phyloP scores from a whole-genome alignment of 2,329 filamentous ascomycete species.

The Exophiala calicioides region DNA sequence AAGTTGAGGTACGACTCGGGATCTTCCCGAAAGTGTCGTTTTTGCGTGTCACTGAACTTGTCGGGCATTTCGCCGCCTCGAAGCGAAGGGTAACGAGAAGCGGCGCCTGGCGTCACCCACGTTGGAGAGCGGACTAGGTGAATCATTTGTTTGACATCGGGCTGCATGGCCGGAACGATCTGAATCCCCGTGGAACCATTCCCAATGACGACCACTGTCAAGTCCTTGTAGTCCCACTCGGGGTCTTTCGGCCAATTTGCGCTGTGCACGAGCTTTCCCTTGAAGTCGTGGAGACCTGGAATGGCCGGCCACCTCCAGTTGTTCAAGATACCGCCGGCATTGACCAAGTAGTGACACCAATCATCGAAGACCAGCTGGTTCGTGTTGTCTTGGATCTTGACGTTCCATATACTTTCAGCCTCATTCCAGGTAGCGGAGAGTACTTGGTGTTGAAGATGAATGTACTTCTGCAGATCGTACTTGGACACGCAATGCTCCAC shows the following conservation, averaged over 20 bases:
- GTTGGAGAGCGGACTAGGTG: conserved; percentile 31
- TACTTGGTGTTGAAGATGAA: conserved; percentile 27
- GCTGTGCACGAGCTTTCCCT: conserved; percentile 42
- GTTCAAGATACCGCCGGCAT: conserved; percentile 60
- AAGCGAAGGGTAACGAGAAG: conserved; percentile 17
- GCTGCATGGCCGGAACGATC: conserved; percentile 41
- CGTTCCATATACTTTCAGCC: conserved; percentile 51
- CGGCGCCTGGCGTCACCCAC: conserved; percentile 28
- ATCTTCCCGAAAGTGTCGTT: conserved; percentile 26
- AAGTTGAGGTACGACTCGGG: conserved; percentile 31
- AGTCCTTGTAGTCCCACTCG: conserved; percentile 34
- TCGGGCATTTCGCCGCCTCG: conserved; percentile 38
- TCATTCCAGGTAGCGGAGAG: conserved; percentile 28
- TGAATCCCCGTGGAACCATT: conserved; percentile 31
- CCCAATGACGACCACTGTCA: conserved; percentile 30
- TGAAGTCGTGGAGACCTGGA: conserved; percentile 32
- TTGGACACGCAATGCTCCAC: conserved; percentile 64
- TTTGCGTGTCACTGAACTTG: conserved; percentile 26
- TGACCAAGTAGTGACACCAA: conserved; percentile 4
- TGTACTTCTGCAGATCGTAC: conserved; percentile 61
- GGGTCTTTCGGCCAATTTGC: conserved; percentile 41
- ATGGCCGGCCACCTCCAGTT: conserved; percentile 36
- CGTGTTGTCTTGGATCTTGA: conserved; percentile 2
- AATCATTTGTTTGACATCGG: conserved; percentile 34
- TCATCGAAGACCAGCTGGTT: conserved; percentile 1